These are phyloP conservation scores for Sporothrix schenckii DNA, from an alignment of 2,329 filamentous ascomycete species.

Conservation along the genomic window DNA sequence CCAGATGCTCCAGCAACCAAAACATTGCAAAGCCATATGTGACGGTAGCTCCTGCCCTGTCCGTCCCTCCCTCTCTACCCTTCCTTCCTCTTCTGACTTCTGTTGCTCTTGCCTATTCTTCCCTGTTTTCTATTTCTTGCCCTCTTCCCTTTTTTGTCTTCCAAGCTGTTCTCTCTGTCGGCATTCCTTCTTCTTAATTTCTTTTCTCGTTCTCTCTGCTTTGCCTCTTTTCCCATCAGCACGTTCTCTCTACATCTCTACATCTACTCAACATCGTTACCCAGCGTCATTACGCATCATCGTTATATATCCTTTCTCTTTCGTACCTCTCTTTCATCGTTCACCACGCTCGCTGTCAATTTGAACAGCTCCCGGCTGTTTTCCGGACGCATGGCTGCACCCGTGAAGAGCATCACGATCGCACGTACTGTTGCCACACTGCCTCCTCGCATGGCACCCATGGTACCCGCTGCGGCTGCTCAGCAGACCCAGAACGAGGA, in stretches of 20 bases:
- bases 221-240: background rate
- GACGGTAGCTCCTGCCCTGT: background rate
- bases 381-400: background rate
- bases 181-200: background rate
- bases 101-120: background rate
- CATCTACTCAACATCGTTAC: no score
- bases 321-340: background rate
- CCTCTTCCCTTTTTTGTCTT: background rate
- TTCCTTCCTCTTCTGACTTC: background rate
- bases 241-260: background rate
- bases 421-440: slow-evolving; percentile 5
- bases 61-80: background rate
- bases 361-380: background rate
- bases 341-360: background rate
- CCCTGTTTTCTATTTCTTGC: background rate
- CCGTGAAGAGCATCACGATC: background rate
- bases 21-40: background rate
- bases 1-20: background rate
- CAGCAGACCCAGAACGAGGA: background rate
- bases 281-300: background rate
- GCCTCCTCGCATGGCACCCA: slow-evolving; percentile 16
- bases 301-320: background rate
- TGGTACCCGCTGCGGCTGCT: background rate
- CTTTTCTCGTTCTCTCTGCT: background rate
- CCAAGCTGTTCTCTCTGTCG: background rate